Conservation (phyloP, 2,329 filamentous ascomycete genomes). For the Colletotrichum spaethianum region DNA sequence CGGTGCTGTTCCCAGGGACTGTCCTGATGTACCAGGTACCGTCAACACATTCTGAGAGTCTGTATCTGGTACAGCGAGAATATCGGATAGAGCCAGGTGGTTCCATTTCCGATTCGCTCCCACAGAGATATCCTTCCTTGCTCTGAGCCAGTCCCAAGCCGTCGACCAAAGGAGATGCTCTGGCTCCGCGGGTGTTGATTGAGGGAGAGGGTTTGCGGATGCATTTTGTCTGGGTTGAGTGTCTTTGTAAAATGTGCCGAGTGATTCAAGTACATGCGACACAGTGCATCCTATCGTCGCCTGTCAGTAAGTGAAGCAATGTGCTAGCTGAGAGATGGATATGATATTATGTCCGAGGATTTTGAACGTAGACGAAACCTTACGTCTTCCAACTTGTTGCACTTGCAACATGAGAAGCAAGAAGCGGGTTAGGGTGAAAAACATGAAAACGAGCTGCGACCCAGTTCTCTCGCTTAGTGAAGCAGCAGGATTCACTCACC, state of each 20-base stretch:
- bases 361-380: background rate
- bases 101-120: constrained; percentile 43
- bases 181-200: background rate
- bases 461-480: background rate
- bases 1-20: background rate
- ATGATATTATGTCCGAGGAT: background rate
- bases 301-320: constrained; percentile 21
- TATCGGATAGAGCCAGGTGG: constrained; percentile 40
- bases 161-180: constrained; percentile 37
- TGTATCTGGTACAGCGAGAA: constrained; percentile 39
- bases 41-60: constrained; percentile 17
- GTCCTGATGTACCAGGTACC: background rate
- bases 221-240: constrained; percentile 10
- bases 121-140: constrained; percentile 44
- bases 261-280: constrained; percentile 34
- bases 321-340: background rate
- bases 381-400: background rate
- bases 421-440: background rate
- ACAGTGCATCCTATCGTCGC: constrained; percentile 37
- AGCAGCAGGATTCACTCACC: constrained; percentile 32
- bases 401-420: background rate
- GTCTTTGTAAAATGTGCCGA: constrained; percentile 33
- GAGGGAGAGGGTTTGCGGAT: background rate
- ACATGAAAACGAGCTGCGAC: background rate
- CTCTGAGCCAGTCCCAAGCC: constrained; percentile 45